Evolutionary conservation across 2,329 filamentous ascomycete species (phyloP), one percentile per base, ranked within the genome.

Genomic region (Aspergillus sp.): DNA sequence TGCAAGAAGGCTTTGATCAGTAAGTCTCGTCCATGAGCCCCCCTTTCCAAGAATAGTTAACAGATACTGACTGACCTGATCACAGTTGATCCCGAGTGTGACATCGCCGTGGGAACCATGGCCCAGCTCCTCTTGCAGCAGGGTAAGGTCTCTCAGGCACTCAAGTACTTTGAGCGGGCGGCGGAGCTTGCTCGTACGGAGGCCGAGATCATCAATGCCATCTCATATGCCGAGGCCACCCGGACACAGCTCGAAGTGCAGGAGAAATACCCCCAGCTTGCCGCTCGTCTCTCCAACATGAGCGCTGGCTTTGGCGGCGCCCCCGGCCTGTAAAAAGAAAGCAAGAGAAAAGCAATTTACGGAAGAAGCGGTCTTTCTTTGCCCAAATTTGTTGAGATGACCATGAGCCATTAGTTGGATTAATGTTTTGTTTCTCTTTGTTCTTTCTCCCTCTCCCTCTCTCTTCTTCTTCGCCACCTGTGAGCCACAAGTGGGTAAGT

Each of bases 31-130:
- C 9, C 26, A 10, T n/a, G 42, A 9, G 2, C 29, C 39, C 6
- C 22, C 4, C n/a, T 14, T 6, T 39, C 20, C 14, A 32, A 45
- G 20, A 46, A 12, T 18, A 46, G 22, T 24, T 49, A n/a, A 42
- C 11, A 36, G 32, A 36, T 36, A 24, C 52, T 64, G 14, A 26
- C 65, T 67, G 57, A 70, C 26, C 9, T n/a, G 36, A 7, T 36
- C 57, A 10, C 68, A 96, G 93, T 99, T 75, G 95, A 99, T 72
- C 95, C 95, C 26, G 95, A 99, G 77, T 99, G 95, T 75, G 95
- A 99, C 72, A 99, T 99, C 72, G 95, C 95, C 47, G 95, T 99
- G 47, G 95, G 95, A 55, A 99, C 95, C 56, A 97, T 99, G 92
- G 95, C 95, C 11, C 95, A 99, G 79, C 87, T 99, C 47, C 88